Evolutionary conservation across 495 filamentous ascomycete species (phyloP).

Genomic region (Astrothelium macrocarpum): DNA sequence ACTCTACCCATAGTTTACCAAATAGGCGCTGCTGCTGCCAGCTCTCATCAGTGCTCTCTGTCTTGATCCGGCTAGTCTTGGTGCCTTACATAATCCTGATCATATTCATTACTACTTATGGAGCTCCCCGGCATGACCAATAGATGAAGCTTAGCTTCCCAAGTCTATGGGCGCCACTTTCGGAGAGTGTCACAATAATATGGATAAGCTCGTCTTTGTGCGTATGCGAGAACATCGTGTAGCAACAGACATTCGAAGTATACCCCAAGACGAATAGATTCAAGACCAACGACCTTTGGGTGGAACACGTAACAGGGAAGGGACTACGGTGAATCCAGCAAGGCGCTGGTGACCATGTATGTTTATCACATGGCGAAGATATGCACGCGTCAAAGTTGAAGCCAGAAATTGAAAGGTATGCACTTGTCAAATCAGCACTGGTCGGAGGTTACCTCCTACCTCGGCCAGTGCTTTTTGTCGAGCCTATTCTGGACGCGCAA

Average conservation of each 20-base stretch:
- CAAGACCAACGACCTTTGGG: constrained; percentile 4
- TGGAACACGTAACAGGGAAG: constrained; percentile 18
- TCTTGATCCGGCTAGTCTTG: background rate
- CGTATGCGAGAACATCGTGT: background rate
- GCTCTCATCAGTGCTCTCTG: background rate
- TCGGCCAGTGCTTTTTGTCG: constrained; percentile 24
- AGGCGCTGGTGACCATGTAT: constrained; percentile 25
- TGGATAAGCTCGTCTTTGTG: background rate
- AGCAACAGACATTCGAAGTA: background rate
- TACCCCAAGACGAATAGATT: background rate
- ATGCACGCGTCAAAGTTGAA: constrained; percentile 24
- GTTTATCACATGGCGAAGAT: constrained; percentile 23
- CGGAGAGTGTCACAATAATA: background rate
- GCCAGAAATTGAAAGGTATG: constrained; percentile 23
- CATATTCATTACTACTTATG: background rate
- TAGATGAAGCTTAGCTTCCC: background rate
- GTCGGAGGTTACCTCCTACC: constrained; percentile 24
- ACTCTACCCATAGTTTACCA: background rate
- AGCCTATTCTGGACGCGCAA: background rate
- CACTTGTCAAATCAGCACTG: constrained; percentile 20
- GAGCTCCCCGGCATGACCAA: background rate
- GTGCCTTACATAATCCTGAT: background rate
- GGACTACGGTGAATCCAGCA: constrained; percentile 26
- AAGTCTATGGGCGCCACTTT: background rate
- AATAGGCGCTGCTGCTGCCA: background rate